phyloP scores from a whole-genome alignment of 768 basidiomycete genomes.

The Amanita polypyramis region DNA sequence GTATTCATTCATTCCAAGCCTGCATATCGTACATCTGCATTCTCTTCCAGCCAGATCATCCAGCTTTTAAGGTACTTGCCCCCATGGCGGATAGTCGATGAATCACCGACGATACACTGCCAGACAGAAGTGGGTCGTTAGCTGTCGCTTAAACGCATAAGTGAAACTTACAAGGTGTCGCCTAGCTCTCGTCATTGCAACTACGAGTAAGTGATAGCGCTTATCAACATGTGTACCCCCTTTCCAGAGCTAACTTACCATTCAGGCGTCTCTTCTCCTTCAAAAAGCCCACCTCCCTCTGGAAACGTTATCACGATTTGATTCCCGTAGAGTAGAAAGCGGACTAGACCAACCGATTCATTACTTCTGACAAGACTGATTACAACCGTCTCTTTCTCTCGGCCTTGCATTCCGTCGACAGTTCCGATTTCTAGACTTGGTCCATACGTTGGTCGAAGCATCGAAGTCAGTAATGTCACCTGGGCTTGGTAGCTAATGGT shows the following conservation, averaged over 20 bases:
- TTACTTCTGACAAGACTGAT: constrained; percentile 92
- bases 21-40: constrained; percentile 86
- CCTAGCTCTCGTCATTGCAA: constrained; percentile 88
- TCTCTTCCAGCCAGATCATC: constrained; percentile 82
- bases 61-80: constrained; percentile 79
- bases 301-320: constrained; percentile 7
- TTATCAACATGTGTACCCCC: not conserved
- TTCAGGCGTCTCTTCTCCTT: constrained; percentile 90
- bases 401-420: constrained; percentile 95
- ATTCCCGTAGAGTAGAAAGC: not conserved
- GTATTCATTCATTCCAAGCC: constrained; percentile 42
- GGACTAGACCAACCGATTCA: constrained; percentile 43
- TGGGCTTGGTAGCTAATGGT: constrained; percentile 80
- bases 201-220: constrained; percentile 22
- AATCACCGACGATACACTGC: constrained; percentile 91
- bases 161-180: constrained; percentile 62
- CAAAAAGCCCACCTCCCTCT: constrained; percentile 90
- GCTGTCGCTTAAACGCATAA: not conserved
- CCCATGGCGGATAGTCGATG: constrained; percentile 81
- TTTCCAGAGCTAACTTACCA: constrained; percentile 29
- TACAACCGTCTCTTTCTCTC: constrained; percentile 91
- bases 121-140: not conserved
- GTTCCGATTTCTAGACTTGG: constrained; percentile 78
- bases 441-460: constrained; percentile 65
- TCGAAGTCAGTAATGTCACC: constrained; percentile 70